These are phyloP conservation scores for Entomortierella chlamydospora DNA, from an alignment of 192 early-diverging fungal genomes.

Conservation along the genomic window DNA sequence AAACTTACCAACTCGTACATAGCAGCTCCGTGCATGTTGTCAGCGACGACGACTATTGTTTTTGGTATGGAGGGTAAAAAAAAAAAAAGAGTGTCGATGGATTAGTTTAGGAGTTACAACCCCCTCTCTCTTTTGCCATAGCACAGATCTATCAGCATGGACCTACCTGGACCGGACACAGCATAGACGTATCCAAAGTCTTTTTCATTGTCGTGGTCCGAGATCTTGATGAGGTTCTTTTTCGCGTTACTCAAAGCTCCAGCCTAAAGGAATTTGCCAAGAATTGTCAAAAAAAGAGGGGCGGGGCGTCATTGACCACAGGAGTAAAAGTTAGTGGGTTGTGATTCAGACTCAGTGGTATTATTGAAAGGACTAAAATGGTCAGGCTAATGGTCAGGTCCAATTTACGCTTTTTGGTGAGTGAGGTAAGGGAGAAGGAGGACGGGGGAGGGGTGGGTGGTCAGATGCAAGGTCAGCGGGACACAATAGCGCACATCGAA, in stretches of 20 bases:
- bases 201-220: conserved; percentile 87
- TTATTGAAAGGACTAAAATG: not conserved
- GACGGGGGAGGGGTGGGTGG: not conserved
- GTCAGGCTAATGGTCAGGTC: conserved; percentile 10
- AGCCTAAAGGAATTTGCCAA: conserved; percentile 67
- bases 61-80: too few species aligned
- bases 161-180: conserved; percentile 96
- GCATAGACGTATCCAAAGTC: conserved; percentile 94
- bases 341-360: not conserved
- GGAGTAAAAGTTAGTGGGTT: too few species aligned
- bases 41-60: conserved; percentile 94
- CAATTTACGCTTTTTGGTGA: too few species aligned
- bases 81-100: conserved; percentile 2
- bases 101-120: not conserved
- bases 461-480: conserved; percentile 29
- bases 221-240: conserved; percentile 83
- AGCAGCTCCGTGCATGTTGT: conserved; percentile 96
- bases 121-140: too few species aligned
- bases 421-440: too few species aligned
- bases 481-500: not conserved
- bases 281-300: too few species aligned
- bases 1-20: conserved; percentile 96
- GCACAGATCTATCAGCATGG: too few species aligned
- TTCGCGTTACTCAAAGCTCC: conserved; percentile 93
- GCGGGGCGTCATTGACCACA: too few species aligned